These are phyloP conservation scores for Xylaria hypoxylon DNA, from an alignment of 2,329 filamentous ascomycete genomes.

Conservation along the genomic window DNA sequence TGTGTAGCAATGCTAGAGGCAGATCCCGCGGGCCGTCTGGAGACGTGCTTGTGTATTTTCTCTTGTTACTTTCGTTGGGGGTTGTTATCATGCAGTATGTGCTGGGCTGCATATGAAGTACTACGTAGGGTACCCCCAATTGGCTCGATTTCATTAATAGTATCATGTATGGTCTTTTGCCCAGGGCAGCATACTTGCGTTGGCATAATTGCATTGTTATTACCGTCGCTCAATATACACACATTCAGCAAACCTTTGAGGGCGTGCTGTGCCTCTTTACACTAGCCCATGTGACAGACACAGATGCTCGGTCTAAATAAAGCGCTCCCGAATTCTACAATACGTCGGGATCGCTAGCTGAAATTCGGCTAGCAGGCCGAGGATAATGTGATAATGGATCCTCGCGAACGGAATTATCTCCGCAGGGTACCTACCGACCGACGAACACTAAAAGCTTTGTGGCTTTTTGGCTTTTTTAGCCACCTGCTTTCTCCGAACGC, in stretches of 20 bases:
- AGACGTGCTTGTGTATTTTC: neutral
- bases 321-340: neutral
- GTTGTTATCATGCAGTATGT: neutral
- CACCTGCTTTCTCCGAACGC: conserved; percentile 6
- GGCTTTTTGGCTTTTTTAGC: neutral
- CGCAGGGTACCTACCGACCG: neutral
- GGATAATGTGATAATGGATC: neutral
- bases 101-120: conserved; percentile 4
- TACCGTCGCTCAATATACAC: neutral
- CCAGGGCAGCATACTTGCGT: neutral
- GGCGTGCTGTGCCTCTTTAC: neutral
- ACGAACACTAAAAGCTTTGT: conserved; percentile 3
- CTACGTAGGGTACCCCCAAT: neutral
- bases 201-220: neutral
- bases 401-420: conserved; percentile 18
- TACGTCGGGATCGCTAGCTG: neutral
- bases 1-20: conserved; percentile 16
- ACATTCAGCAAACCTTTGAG: neutral
- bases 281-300: neutral
- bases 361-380: neutral
- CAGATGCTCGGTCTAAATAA: neutral
- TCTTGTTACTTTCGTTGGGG: neutral
- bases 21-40: conserved; percentile 14
- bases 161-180: conserved; percentile 6
- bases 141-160: neutral